phyloP scores from a whole-genome alignment of 2,329 filamentous ascomycete species.

The Penicillium sp. region DNA sequence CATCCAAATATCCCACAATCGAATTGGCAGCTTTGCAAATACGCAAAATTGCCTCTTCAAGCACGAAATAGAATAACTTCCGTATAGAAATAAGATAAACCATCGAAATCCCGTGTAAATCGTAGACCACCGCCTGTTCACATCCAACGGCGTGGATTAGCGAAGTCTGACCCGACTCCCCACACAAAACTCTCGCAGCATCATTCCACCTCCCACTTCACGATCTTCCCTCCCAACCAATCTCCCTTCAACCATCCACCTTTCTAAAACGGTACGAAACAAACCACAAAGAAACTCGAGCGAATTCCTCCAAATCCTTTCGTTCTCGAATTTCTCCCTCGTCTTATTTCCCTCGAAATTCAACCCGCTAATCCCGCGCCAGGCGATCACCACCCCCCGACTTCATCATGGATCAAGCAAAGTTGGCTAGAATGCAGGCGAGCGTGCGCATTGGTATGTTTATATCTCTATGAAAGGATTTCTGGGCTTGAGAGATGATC shows the following conservation, averaged over 20 bases:
- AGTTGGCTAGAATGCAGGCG: conserved; percentile 63
- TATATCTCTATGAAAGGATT: conserved; percentile 5
- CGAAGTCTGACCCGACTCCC: conserved; percentile 24
- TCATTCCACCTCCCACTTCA: conserved; percentile 16
- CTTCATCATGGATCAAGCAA: conserved; percentile 61
- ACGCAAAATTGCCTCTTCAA: background rate
- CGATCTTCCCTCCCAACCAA: conserved; percentile 12
- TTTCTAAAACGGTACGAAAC: conserved; percentile 12
- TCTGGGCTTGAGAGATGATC: background rate
- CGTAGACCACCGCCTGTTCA: background rate
- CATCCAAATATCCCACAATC: conserved; percentile 27
- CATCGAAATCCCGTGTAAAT: background rate
- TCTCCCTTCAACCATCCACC: conserved; percentile 9
- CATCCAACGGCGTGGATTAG: conserved; percentile 19
- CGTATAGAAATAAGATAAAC: background rate
- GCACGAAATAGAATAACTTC: background rate
- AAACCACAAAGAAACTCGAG: background rate
- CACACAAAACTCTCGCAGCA: conserved; percentile 27
- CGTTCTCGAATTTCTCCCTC: background rate
- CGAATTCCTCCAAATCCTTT: background rate
- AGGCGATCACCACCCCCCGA: conserved; percentile 23
- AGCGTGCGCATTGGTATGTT: conserved; percentile 68
- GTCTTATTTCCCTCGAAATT: conserved; percentile 1
- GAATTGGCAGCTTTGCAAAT: background rate
- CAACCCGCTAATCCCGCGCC: conserved; percentile 18